These are phyloP conservation scores for Clarireedia monteithiana DNA, from an alignment of 2,329 filamentous ascomycete species.

Conservation along the genomic window DNA sequence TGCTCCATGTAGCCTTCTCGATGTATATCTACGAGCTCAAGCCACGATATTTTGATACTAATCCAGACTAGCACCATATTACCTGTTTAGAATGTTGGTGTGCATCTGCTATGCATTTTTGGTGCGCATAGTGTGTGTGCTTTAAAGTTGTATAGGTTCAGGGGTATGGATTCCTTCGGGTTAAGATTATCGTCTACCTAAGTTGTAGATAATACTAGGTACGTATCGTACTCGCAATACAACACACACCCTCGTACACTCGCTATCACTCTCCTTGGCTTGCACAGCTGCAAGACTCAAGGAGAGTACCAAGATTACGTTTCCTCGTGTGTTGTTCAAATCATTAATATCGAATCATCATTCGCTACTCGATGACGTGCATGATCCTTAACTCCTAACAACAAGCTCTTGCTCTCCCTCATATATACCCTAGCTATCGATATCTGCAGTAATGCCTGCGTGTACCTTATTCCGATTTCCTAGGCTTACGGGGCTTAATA, in stretches of 20 bases:
- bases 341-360: not conserved
- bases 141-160: too few species aligned
- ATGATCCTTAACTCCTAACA: not conserved
- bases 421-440: not conserved
- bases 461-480: constrained; percentile 3
- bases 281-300: not conserved
- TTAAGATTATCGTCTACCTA: too few species aligned
- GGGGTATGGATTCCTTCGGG: too few species aligned
- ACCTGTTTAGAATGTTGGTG: not conserved
- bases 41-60: not conserved
- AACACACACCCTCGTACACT: not conserved
- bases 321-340: not conserved
- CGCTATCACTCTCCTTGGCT: not conserved
- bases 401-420: too few species aligned
- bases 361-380: constrained; percentile 6
- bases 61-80: not conserved
- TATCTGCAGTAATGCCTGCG: not conserved
- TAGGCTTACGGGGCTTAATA: not conserved
- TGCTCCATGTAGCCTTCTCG: not conserved
- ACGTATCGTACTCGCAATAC: not conserved
- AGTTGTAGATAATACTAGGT: too few species aligned
- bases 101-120: too few species aligned
- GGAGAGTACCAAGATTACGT: not conserved
- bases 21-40: constrained; percentile 2
- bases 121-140: too few species aligned